These are phyloP conservation scores for Fusarium coffeatum DNA, from an alignment of 2,329 filamentous ascomycete species.

Conservation along the genomic window DNA sequence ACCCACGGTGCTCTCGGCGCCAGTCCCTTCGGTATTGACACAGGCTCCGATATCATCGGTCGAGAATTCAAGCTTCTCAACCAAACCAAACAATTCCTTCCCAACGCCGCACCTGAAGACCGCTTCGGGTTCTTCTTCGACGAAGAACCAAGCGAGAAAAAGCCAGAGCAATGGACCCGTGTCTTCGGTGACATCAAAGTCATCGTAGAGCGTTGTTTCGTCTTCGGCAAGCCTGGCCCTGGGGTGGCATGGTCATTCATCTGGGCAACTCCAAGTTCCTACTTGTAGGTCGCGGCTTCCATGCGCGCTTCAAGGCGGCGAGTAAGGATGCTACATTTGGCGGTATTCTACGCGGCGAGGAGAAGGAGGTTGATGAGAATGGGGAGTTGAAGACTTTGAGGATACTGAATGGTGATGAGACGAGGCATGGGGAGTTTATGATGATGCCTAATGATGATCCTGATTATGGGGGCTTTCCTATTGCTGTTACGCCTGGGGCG, in stretches of 20 bases:
- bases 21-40: conserved; percentile 56
- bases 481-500: conserved; percentile 65
- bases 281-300: conserved; percentile 53
- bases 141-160: conserved; percentile 43
- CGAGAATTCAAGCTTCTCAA: conserved; percentile 49
- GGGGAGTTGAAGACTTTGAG: conserved; percentile 50
- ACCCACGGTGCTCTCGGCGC: conserved; percentile 54
- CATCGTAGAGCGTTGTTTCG: conserved; percentile 54
- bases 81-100: conserved; percentile 45
- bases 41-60: conserved; percentile 47
- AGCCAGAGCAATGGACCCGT: conserved; percentile 44
- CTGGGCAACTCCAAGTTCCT: conserved; percentile 52
- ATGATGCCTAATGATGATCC: conserved; percentile 69
- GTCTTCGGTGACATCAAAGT: conserved; percentile 51
- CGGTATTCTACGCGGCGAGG: conserved; percentile 52
- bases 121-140: conserved; percentile 56
- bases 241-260: conserved; percentile 56
- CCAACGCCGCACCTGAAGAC: conserved; percentile 48
- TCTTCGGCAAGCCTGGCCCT: conserved; percentile 54
- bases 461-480: conserved; percentile 67
- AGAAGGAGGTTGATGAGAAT: conserved; percentile 52
- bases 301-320: conserved; percentile 50
- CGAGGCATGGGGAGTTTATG: conserved; percentile 56
- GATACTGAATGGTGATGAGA: conserved; percentile 56
- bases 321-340: conserved; percentile 51